Evolutionary conservation across 768 basidiomycete genomes (phyloP), one percentile per base, ranked within the genome.

Genomic region (Lyophyllum atratum): DNA sequence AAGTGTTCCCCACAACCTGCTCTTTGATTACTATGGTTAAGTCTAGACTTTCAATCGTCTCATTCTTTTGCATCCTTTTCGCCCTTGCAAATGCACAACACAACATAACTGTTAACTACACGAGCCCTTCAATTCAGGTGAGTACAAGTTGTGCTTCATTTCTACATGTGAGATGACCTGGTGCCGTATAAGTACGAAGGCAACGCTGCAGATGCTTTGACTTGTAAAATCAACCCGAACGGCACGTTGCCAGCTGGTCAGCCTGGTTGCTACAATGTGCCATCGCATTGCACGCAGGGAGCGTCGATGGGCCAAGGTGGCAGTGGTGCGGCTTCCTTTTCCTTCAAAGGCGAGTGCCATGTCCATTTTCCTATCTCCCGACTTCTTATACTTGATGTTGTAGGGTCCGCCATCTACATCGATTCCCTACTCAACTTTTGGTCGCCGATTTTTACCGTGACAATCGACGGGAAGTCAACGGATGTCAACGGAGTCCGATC

Each of bases 401-500:
- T 21, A 70, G 69, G 67, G 14, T 64, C 67, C 15, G 69, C 69
- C 2, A 62, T 70, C 21, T 70, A 68, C 44, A 58, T 68, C 52
- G 63, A 64, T 47, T 64, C 63, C 2, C 48, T 64, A n/a, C 58
- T 68, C 46, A 52, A 63, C 52, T 42, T 47, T 28, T 50, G 63
- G 15, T 66, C 59, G 43, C 64, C 64, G 6, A 55, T 64, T 14
- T 68, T 67, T 40, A 68, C 64, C 5, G 61, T 70, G 19, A 64
- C 63, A 2, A n/a, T 70, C 25, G 64, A 70, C 31, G 67, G 69
- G 19, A 54, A 62, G 4, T 45, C 61, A 21, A 67, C 63, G 5
- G 64, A 68, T 21, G 54, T 67, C 21, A 67, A 70, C 31, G 69
- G 69, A 4, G 58, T 62, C 22, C 54, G 66, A 25, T 29, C 55